These are phyloP conservation scores for Hysterangium stoloniferum DNA, from an alignment of 768 basidiomycete species.

Conservation along the genomic window DNA sequence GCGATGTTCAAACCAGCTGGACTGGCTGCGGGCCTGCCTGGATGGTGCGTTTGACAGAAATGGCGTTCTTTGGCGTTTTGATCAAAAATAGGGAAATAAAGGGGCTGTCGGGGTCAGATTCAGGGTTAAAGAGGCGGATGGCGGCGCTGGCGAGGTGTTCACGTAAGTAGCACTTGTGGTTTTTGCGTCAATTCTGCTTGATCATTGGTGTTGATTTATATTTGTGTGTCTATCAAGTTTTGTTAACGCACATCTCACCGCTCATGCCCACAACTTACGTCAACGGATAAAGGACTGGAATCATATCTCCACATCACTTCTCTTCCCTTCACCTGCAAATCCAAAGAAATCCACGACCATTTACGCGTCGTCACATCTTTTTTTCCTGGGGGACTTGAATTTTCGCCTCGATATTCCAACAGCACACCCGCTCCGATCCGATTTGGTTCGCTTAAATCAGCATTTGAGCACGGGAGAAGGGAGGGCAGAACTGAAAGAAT, in stretches of 20 bases:
- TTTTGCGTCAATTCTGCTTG: no score
- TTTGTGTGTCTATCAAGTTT: conserved; percentile 48
- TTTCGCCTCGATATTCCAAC: conserved; percentile 70
- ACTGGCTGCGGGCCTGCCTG: conserved; percentile 62
- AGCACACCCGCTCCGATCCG: conserved; percentile 34
- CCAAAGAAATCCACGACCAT: conserved; percentile 47
- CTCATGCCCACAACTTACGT: conserved; percentile 60
- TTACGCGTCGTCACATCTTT: conserved; percentile 82
- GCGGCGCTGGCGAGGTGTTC: conserved; percentile 59
- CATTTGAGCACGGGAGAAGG: conserved; percentile 38
- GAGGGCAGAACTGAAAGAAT: conserved; percentile 58
- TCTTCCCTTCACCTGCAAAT: conserved; percentile 54
- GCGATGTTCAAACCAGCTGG: conserved; percentile 67
- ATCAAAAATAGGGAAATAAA: conserved; percentile 59
- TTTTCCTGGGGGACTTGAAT: conserved; percentile 92
- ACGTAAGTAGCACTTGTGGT: conserved; percentile 51
- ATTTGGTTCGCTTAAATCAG: conserved; percentile 32
- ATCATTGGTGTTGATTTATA: no score
- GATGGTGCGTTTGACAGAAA: conserved; percentile 34
- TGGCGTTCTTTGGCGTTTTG: background rate
- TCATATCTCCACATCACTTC: conserved; percentile 70
- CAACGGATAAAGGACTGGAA: conserved; percentile 70
- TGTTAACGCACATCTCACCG: conserved; percentile 86
- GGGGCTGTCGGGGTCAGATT: conserved; percentile 88
- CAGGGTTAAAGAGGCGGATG: conserved; percentile 51